Conservation (phyloP, 73 alveolate species). For the Tetrahymena elliotti region DNA sequence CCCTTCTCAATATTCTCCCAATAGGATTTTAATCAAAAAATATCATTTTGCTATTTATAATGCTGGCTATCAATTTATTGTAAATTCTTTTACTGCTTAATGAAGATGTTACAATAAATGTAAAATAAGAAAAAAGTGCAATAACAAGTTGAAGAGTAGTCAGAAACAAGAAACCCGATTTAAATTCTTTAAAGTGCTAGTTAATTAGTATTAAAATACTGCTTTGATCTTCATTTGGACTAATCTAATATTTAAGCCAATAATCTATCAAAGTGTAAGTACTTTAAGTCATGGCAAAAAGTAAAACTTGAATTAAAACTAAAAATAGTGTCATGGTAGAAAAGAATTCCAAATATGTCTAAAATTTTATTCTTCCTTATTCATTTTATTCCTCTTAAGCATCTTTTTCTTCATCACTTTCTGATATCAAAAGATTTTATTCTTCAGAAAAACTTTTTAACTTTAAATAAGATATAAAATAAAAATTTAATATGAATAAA, state of each 20-base stretch:
- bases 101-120: neutral
- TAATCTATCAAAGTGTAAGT: conserved; percentile 16
- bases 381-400: conserved; percentile 45
- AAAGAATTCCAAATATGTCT: conserved; percentile 8
- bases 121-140: neutral
- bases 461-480: neutral
- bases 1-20: conserved; percentile 35
- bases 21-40: conserved; percentile 32
- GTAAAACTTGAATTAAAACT: neutral
- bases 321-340: neutral
- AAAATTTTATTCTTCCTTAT: conserved; percentile 22
- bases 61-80: neutral
- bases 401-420: neutral
- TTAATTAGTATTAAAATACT: neutral
- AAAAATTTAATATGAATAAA: too few species aligned
- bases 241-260: conserved; percentile 25
- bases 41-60: conserved; percentile 31
- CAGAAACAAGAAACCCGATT: neutral
- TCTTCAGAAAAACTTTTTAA: neutral
- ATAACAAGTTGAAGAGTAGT: neutral
- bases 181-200: neutral
- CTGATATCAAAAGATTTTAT: neutral
- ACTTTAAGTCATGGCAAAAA: neutral
- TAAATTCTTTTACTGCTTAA: conserved; percentile 18
- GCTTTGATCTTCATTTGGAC: neutral